phyloP scores from a whole-genome alignment of 805 yeast genomes.

The Citeromyces matritensis region DNA sequence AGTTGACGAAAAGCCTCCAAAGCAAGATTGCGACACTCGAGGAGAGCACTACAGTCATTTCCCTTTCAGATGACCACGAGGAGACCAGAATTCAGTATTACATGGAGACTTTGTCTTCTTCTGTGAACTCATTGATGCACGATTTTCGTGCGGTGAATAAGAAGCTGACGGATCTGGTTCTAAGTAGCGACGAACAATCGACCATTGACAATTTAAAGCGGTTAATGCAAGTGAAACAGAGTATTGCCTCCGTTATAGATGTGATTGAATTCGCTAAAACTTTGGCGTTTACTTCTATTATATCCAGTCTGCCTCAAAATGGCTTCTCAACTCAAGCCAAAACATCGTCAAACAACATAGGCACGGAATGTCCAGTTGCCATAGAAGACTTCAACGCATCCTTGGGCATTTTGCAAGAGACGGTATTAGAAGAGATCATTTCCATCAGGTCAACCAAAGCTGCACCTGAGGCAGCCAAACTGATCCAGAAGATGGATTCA shows the following conservation, averaged over 20 bases:
- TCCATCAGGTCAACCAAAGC: slow-evolving; percentile 8
- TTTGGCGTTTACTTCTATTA: not conserved
- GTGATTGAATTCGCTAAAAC: slow-evolving; percentile 26
- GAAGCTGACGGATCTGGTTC: slow-evolving; percentile 7
- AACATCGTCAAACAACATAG: slow-evolving; percentile 3
- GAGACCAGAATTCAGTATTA: slow-evolving; percentile 44
- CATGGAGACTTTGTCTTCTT: slow-evolving; percentile 40
- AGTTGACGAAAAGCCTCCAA: slow-evolving; percentile 38
- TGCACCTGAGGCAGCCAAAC: slow-evolving; percentile 14
- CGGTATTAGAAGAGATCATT: slow-evolving; percentile 25
- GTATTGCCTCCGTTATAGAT: slow-evolving; percentile 27
- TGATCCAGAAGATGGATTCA: slow-evolving; percentile 26
- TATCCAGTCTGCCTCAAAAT: not conserved
- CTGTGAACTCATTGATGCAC: slow-evolving; percentile 38
- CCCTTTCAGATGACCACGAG: slow-evolving; percentile 11
- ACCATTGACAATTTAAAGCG: slow-evolving; percentile 22
- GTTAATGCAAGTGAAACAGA: slow-evolving; percentile 26
- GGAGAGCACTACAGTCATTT: slow-evolving; percentile 32
- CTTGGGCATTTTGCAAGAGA: slow-evolving; percentile 25
- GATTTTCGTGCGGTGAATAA: slow-evolving; percentile 21
- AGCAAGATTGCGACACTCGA: slow-evolving; percentile 30
- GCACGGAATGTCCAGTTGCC: slow-evolving; percentile 4
- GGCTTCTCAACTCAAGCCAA: slow-evolving; percentile 2
- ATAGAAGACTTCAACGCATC: slow-evolving; percentile 18
- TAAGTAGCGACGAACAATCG: slow-evolving; percentile 3